Conservation (phyloP, 345 rosid species). For the Toxicodendron radicans region DNA sequence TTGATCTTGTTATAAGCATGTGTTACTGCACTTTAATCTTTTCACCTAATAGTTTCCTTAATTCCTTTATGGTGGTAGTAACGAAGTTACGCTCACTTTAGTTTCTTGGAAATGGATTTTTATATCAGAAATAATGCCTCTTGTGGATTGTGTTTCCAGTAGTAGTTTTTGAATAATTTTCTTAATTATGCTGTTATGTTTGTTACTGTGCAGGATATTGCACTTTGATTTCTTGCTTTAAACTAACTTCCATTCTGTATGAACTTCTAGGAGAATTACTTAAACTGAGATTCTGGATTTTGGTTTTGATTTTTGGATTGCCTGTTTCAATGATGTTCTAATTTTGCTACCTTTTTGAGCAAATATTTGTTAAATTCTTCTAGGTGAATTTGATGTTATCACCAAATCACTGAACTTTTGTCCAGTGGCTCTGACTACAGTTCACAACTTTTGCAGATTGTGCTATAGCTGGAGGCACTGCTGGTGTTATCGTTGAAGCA, state of each 20-base stretch:
- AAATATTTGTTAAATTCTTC: too few species aligned
- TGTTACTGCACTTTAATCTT: not conserved
- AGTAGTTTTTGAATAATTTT: not conserved
- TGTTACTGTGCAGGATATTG: not conserved
- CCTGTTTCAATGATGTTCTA: too few species aligned
- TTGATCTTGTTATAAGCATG: not conserved
- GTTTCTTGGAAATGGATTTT: not conserved
- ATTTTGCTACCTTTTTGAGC: too few species aligned
- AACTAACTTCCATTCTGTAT: not conserved
- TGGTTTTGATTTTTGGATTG: too few species aligned
- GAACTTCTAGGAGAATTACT: not conserved
- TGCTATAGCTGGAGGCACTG: conserved; percentile 68
- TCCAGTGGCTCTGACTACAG: too few species aligned
- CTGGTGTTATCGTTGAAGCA: conserved; percentile 84
- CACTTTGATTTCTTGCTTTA: not conserved
- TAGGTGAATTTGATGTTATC: too few species aligned
- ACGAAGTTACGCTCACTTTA: not conserved
- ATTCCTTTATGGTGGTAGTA: too few species aligned
- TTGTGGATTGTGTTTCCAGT: not conserved
- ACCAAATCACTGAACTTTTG: too few species aligned
- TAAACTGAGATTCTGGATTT: not conserved
- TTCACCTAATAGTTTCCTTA: not conserved
- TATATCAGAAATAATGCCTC: not conserved
- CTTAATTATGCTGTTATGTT: not conserved
- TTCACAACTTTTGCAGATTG: conserved; percentile 52